Evolutionary conservation across 768 basidiomycete genomes (phyloP), one percentile per base, ranked within the genome.

Genomic region (Hydnomerulius pinastri): DNA sequence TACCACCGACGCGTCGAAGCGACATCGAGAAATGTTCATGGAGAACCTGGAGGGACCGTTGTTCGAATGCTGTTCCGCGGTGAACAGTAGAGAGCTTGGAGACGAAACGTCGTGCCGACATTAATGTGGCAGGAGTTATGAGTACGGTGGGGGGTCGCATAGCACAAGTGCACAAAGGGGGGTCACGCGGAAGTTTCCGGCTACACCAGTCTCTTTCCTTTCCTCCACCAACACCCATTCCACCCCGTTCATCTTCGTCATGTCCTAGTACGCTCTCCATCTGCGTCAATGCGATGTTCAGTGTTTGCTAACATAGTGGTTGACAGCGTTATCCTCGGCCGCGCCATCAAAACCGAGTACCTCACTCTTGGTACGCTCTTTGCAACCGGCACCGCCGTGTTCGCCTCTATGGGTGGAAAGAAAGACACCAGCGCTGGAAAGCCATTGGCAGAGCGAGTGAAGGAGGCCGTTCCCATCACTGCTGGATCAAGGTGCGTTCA

Each of bases 341-440:
- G 90, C 57, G 80, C 78, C 65, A 77, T 92, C 63, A 89, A 87
- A 76, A 86, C 83, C 65, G 87, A 92, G 74, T 83, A 89, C 75
- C 79, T 92, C 56, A 80, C 85, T 18, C 77, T 92, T 48, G 83
- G 80, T 47, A 82, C 84, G 32, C 79, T 92, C 49, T 71, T 76
- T 40, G 73, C 81, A 43, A 82, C 81, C 51, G 80, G 80, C 48
- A 68, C 78, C 48, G 76, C 78, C 30, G 75, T 75, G 57, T 76
- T 78, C 45, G 74, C 81, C 33, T 74, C 76, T 48, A 74, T 80
- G 42, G 82, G 86, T 28, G 80, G 79, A 40, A 83, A 78, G 67
- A 80, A 77, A 63, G 69, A 75, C 57, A 23, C 64, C 27, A 58
- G 71, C 46, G 61, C 76, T 24, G 66, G 71, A 10, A 71, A 69